Base-by-base conservation (phyloP, 2,329 filamentous ascomycete genomes). In the Aspergillus quadrilineatus region DNA sequence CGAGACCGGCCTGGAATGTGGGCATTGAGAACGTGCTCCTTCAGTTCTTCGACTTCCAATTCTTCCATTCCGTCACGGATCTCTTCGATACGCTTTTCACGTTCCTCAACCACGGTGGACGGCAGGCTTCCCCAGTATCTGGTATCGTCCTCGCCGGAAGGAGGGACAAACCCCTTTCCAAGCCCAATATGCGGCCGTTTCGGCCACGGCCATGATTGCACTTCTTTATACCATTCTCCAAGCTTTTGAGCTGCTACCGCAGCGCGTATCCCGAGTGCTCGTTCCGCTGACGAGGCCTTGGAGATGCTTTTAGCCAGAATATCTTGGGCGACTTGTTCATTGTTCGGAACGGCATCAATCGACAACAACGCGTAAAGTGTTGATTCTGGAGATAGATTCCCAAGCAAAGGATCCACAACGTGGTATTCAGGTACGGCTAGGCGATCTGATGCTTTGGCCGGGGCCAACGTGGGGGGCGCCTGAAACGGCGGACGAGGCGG, bases 11-110 rank as follows among this genome's bases (percentile, higher is more conserved):
- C 83, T 62, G 87, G 77, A 69, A 89, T 87, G 76, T 96, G 89
- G 66, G 89, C 89, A 72, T 88, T 86, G 60, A 97, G 78, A 63
- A 97, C 89, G 68, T 93, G 89, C 44, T 83, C 85, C 77, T 99
- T 97, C 69, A 99, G 86, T 61, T 95, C 91, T 67, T 97, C 77
- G 59, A 79, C 74, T 37, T 73, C 72, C 37, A 78, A 62, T 57
- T 66, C 69, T 4, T 78, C 75, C 63, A 77, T 73, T 43, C 69
- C 75, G 61, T 78, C 75, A 48, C 71, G 81, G 57, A 97, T 95
- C 61, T 89, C 84, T 52, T 89, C 87, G 10, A 95, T 79, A 39
- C 92, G 85, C 55, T 73, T 76, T 66, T 94, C 89, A 71, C 94
- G 92, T 49, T 77, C 76, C 46, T 81, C 74, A 1, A 95, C 85